Base-by-base conservation (phyloP, 257 asterid species). In the Nicotiana obtusifolia region DNA sequence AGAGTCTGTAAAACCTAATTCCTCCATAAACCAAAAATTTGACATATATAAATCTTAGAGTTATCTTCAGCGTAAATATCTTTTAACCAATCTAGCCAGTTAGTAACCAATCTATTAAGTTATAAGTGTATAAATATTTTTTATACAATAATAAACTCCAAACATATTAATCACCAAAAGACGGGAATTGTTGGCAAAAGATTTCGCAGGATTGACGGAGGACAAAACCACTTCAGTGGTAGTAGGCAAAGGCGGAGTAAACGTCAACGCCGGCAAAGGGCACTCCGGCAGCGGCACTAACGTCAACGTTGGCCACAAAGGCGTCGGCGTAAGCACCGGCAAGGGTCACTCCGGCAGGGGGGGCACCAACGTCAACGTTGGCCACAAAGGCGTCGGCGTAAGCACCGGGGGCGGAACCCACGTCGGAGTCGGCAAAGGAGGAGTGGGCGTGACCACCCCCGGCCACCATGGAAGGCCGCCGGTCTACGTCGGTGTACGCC, bases 401-500 rank as follows among this genome's bases (percentile, higher is more conserved):
- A 47, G 83, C 84, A 73, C 87, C 30, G 88, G 87, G 3, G 31
- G 69, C 2, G 77, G 89, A 54, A 90, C 92, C 68, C 80, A 62
- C 20, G 95, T 91, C 0, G 90, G 90, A 0, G 93, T 90, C 0
- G 84, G 91, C 56, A 86, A 85, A 37, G 92, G 91, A 59, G 92
- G 93, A 13, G 88, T 91, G 1, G 87, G 81, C 10, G 95, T 89
- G 37, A 80, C 82, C 22, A 68, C 92, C 5, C 80, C 82, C 41
- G 85, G 85, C 71, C 77, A 56, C 26, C 82, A 76, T 2, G 93
- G 92, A 20, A 90, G 80, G n/a, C 97, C 95, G 24, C 98, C 97
- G 1, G 90, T 91, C 4, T 61, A 82, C 33, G 97, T 92, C 9
- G 82, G 86, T 1, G 95, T 91, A 13, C 6, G 10, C 0, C 89